Base-by-base conservation (phyloP, 1,139 yeast species). In the Hanseniaspora uvarum region DNA sequence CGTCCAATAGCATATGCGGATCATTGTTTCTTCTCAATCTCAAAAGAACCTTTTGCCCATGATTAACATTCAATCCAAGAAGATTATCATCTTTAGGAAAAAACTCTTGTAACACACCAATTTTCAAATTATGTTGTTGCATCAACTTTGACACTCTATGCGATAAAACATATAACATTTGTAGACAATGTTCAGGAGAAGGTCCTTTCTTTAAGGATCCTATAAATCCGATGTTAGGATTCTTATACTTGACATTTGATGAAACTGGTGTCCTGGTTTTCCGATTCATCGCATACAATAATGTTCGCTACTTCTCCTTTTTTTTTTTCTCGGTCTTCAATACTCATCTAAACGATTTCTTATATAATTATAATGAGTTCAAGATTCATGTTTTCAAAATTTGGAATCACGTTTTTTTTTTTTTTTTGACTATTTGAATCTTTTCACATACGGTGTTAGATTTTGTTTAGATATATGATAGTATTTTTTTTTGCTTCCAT, bases 21-120 rank as follows among this genome's bases (percentile, higher is more conserved):
- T 83, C 78, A 24, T 72, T 67, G 21, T 80, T 77, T 44, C 76
- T 76, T 55, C 97, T 70, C 47, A 92, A 70, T 55, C 97, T 68
- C 11, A 92, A 63, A 66, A 84, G 75, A 21, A 92, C 81, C 66
- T 84, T 85, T 58, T 72, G 73, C 0, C 97, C 97, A n/a, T 70
- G 70, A 63, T 87, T 86, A n/a, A 87, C 88, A 67, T 92, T 92
- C 57, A 88, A 68, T 0, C 98, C 97, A 16, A 89, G 70, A 33
- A 92, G 68, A 37, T 75, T 70, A 1, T 76, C 72, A 62, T 78
- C 74, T 59, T 77, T 81, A n/a, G 97, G 97, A 60, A 72, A 84
- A 78, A 92, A 86, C 67, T 92, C 98, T 60, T 86, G 79, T 21
- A 92, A 66, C 0, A 78, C 71, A 0, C 80, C 81, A 3, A 89